A percentile compares a stretch with the other conserved stretches of the same genome.
Evolutionary conservation across 805 yeast species (phyloP).

Genomic region (Wickerhamiella siamensis): DNA sequence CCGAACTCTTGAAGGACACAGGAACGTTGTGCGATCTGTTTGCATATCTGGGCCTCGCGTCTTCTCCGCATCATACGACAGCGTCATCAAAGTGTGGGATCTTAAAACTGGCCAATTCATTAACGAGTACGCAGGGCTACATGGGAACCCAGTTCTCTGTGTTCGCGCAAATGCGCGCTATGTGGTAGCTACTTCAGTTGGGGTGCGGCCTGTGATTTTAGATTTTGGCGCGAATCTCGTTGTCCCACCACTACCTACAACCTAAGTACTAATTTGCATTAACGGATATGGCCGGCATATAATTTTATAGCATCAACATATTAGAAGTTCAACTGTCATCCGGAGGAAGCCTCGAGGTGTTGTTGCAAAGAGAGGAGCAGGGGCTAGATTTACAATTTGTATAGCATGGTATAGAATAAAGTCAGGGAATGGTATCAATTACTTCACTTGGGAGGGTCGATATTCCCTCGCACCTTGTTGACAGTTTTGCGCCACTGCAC

Average conservation of each 20-base stretch:
- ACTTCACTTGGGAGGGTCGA: too few species aligned
- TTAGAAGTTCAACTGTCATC: too few species aligned
- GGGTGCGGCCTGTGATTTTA: slow-evolving; percentile 21
- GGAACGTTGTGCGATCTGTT: slow-evolving; percentile 60
- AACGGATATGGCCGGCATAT: too few species aligned
- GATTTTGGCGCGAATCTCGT: slow-evolving; percentile 23
- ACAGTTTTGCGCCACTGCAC: slow-evolving; percentile 8
- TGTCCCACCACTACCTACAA: too few species aligned
- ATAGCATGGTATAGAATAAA: too few species aligned
- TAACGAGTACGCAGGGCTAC: slow-evolving; percentile 20
- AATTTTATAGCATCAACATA: too few species aligned
- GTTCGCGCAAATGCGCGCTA: slow-evolving; percentile 20
- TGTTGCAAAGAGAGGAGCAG: too few species aligned
- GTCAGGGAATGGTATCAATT: too few species aligned
- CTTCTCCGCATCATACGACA: slow-evolving; percentile 27
- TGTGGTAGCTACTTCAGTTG: slow-evolving; percentile 25
- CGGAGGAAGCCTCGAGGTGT: too few species aligned
- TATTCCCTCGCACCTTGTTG: neutral
- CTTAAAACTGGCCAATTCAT: slow-evolving; percentile 17
- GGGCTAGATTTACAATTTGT: too few species aligned
- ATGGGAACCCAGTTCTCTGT: slow-evolving; percentile 25
- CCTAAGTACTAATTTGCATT: too few species aligned
- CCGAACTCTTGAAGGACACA: slow-evolving; percentile 60
- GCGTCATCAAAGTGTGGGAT: slow-evolving; percentile 26
- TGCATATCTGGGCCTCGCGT: slow-evolving; percentile 18